Evolutionary conservation across 176 grass and related monocot genomes (phyloP).

Genomic region (Cocos nucifera): DNA sequence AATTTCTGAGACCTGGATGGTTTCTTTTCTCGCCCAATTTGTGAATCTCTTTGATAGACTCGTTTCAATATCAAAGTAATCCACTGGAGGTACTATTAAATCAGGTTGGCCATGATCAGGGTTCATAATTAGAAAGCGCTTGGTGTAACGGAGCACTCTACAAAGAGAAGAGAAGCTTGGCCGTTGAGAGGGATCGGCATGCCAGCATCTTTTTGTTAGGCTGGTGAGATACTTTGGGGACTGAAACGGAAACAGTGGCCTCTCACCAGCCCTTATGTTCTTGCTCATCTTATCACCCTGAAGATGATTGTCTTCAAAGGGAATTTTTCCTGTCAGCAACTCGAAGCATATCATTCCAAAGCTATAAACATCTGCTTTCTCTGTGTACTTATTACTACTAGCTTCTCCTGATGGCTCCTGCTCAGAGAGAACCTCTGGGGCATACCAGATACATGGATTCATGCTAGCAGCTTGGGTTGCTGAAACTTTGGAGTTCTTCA

Average conservation of each 20-base stretch:
- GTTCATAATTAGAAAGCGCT: constrained; percentile 77
- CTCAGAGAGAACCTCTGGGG: constrained; percentile 56
- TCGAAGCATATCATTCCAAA: constrained; percentile 93
- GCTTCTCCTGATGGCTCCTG: constrained; percentile 9
- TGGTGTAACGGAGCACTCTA: constrained; percentile 69
- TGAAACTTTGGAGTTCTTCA: constrained; percentile 20
- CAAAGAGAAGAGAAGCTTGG: constrained; percentile 69
- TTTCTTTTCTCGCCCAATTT: constrained; percentile 32
- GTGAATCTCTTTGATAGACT: constrained; percentile 44
- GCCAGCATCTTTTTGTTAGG: constrained; percentile 79
- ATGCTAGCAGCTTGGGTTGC: not conserved
- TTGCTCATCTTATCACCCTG: constrained; percentile 89
- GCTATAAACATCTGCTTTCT: constrained; percentile 94
- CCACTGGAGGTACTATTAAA: constrained; percentile 25
- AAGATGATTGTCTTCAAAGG: constrained; percentile 92
- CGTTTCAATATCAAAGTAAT: constrained; percentile 67
- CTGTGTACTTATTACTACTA: constrained; percentile 25
- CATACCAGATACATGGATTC: constrained; percentile 71
- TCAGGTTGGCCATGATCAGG: constrained; percentile 56
- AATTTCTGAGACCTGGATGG: constrained; percentile 34
- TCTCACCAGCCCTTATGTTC: constrained; percentile 80
- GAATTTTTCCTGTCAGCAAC: constrained; percentile 81
- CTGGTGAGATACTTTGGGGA: constrained; percentile 67
- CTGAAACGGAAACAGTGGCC: constrained; percentile 83
- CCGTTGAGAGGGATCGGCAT: constrained; percentile 63